phyloP scores from a whole-genome alignment of 1,284 basidiomycete genomes.

The Pterulicium gracile region DNA sequence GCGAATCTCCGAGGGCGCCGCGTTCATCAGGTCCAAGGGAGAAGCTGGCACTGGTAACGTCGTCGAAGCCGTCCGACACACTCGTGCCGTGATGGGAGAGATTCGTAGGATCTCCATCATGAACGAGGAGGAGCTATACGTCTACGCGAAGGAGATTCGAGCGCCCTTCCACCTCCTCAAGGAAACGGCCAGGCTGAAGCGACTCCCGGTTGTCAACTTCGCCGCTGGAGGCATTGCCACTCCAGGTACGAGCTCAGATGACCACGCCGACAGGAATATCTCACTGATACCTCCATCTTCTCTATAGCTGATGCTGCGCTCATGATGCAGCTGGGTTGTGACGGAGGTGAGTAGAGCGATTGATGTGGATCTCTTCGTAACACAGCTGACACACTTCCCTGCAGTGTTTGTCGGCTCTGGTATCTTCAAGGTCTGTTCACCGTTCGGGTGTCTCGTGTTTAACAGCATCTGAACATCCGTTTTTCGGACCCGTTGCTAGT shows the following conservation, averaged over 20 bases:
- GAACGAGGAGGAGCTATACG: constrained; percentile 94
- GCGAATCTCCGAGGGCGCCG: constrained; percentile 94
- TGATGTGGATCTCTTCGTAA: constrained; percentile 5
- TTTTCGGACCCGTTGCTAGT: constrained; percentile 36
- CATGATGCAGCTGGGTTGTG: constrained; percentile 99
- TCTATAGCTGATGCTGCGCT: constrained; percentile 83
- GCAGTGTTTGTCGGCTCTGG: constrained; percentile 90
- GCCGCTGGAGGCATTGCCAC: constrained; percentile 97
- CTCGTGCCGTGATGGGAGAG: constrained; percentile 56
- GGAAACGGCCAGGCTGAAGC: constrained; percentile 89
- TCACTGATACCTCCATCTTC: constrained; percentile 7
- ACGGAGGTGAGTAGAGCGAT: constrained; percentile 63
- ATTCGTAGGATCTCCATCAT: constrained; percentile 68
- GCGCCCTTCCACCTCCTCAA: constrained; percentile 98
- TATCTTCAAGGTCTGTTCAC: constrained; percentile 75
- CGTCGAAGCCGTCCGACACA: constrained; percentile 93
- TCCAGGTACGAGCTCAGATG: constrained; percentile 48
- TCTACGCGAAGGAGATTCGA: constrained; percentile 86
- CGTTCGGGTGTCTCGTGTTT: constrained; percentile 1
- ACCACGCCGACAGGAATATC: not conserved
- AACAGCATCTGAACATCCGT: constrained; percentile 5
- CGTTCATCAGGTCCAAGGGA: constrained; percentile 96
- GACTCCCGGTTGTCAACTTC: constrained; percentile 90
- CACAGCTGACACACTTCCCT: constrained; percentile 11
- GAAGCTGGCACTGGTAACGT: constrained; percentile 98